Percentiles rank a stretch among this genome's conserved stretches.
Evolutionary conservation across 352 stramenopile genomes (phyloP).

Genomic region (Peronospora belbahrii): DNA sequence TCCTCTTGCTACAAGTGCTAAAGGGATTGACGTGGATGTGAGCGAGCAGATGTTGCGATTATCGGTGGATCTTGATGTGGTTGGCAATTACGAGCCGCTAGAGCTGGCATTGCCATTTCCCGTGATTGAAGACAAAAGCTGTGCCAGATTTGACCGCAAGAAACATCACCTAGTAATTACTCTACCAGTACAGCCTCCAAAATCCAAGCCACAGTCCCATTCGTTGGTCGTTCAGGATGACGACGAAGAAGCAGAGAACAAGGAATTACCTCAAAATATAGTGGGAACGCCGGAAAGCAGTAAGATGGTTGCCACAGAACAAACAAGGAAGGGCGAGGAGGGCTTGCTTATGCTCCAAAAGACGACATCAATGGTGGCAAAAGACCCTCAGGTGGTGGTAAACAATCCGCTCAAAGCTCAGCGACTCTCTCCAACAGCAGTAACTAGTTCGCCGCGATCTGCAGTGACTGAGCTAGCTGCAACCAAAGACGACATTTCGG

Average conservation of each 20-base stretch:
- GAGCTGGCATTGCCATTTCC: constrained; percentile 60
- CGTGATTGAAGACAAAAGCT: constrained; percentile 68
- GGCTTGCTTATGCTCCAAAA: constrained; percentile 52
- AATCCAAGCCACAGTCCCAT: constrained; percentile 16
- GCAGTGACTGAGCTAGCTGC: constrained; percentile 11
- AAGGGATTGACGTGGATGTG: constrained; percentile 62
- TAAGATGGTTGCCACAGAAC: neutral
- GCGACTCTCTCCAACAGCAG: neutral
- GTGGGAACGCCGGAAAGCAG: neutral
- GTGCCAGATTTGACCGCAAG: constrained; percentile 82
- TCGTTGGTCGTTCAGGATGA: constrained; percentile 38
- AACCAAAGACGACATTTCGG: constrained; percentile 18
- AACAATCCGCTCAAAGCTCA: constrained; percentile 3
- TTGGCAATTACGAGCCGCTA: constrained; percentile 41
- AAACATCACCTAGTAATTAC: constrained; percentile 64
- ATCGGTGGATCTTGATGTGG: constrained; percentile 3
- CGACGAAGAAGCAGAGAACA: constrained; percentile 17
- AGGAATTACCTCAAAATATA: neutral
- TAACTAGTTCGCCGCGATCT: neutral
- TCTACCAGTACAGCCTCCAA: constrained; percentile 61
- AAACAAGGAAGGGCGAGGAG: constrained; percentile 28
- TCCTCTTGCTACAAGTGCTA: constrained; percentile 44
- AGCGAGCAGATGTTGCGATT: constrained; percentile 44
- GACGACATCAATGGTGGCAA: constrained; percentile 55
- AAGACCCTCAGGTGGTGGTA: constrained; percentile 41